A percentile compares a stretch with the other conserved stretches of the same genome.
phyloP scores from a whole-genome alignment of 2,329 filamentous ascomycete genomes.

The Harringtonia lauricola region DNA sequence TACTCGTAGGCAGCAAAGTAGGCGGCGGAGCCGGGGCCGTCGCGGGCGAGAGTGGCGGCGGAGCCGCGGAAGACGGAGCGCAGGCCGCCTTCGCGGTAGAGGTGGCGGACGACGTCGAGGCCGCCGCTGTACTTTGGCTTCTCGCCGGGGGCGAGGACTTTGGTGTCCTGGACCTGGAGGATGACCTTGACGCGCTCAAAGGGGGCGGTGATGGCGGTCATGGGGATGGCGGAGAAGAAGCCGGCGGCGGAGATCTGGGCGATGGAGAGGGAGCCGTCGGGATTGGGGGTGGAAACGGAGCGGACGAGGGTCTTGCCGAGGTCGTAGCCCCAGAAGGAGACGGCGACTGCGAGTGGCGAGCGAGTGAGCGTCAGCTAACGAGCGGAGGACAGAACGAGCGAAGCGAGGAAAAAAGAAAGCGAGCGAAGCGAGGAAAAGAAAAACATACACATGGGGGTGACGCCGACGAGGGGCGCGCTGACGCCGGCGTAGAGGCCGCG shows the following conservation, averaged over 20 bases:
- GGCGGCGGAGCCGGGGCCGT: slow-evolving; percentile 84
- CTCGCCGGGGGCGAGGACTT: slow-evolving; percentile 72
- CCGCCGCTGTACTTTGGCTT: slow-evolving; percentile 87
- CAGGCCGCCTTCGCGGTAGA: slow-evolving; percentile 84
- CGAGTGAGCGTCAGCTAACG: too few species aligned
- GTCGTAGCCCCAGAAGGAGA: slow-evolving; percentile 81
- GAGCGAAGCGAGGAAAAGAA: neutral
- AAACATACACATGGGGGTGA: slow-evolving; percentile 94
- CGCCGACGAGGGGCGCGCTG: slow-evolving; percentile 84
- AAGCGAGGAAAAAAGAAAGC: neutral
- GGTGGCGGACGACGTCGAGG: slow-evolving; percentile 80
- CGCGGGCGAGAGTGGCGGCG: slow-evolving; percentile 82
- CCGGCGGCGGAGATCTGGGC: slow-evolving; percentile 83
- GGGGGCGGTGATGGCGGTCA: slow-evolving; percentile 96
- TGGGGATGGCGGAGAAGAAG: slow-evolving; percentile 95
- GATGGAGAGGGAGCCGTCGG: slow-evolving; percentile 65
- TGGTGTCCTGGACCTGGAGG: slow-evolving; percentile 92
- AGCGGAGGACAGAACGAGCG: neutral
- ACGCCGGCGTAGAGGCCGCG: slow-evolving; percentile 94
- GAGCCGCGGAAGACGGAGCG: slow-evolving; percentile 87
- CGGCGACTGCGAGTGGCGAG: slow-evolving; percentile 41
- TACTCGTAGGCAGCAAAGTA: slow-evolving; percentile 98
- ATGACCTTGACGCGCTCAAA: slow-evolving; percentile 99
- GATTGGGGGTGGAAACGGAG: slow-evolving; percentile 50
- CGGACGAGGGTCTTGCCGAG: slow-evolving; percentile 84